Evolutionary conservation across 371 early-diverging fungal genomes (phyloP), one percentile per base, ranked within the genome.

Genomic region (Mucor sp.): DNA sequence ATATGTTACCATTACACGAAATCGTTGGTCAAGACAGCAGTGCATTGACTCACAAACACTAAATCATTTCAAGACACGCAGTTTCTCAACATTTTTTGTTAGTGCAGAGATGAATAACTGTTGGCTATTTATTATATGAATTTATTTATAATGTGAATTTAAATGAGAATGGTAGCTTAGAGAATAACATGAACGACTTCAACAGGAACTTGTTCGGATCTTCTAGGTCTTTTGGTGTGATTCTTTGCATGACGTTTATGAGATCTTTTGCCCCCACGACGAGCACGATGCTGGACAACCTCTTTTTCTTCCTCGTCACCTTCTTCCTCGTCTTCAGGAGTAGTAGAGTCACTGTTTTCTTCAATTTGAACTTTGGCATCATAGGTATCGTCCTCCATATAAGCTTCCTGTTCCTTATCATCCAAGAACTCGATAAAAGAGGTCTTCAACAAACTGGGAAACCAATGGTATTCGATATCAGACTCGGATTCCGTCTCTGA

Each of bases 401-500:
- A 65, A 3, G 41, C 37, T n/a, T 65, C 63, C 19, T 68, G 55
- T 14, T 65, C 62, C 9, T 55, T 12, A 35, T 70, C 70, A 17
- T 70, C 70, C 47, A 74, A 65, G 19, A 70, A 57, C 53, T 74
- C 41, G 25, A 74, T 74, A 14, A 64, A 19, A 0, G 74, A 70
- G 15, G 35, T 48, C 14, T 41, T 60, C 19, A 67, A 25, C 14
- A 74, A 43, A 15, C 70, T 70, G 30, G 74, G 70, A 62, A 74
- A 74, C 74, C 74, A 74, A 39, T 70, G 57, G 17, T 68, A 43
- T 55, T 74, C 70, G 11, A 74, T 37, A 23, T 74, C 74, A 6
- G 70, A 69, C 32, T 74, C 71, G 4, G 63, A 63, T 48, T 62
- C 55, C 15, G 39, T 30, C 21, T 21, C 21, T 7, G 21, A 30